Conservation (phyloP, 768 basidiomycete species). For the Amanita pseudoporphyria region DNA sequence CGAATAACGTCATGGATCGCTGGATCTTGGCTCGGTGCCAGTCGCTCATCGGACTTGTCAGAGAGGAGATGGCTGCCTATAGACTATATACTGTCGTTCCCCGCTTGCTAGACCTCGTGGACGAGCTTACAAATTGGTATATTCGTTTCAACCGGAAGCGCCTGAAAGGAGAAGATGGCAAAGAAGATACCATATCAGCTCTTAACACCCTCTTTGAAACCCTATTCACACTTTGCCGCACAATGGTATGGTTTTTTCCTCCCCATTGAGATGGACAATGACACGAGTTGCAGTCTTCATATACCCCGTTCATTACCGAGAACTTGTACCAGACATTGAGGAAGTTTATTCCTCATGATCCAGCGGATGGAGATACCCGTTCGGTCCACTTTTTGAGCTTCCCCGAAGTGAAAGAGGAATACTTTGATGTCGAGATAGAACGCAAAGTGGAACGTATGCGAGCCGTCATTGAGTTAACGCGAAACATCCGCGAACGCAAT, state of each 20-base stretch:
- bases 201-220: constrained; percentile 96
- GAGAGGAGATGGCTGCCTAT: constrained; percentile 95
- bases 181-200: constrained; percentile 78
- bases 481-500: constrained; percentile 81
- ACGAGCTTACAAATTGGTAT: constrained; percentile 99
- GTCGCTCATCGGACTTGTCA: constrained; percentile 85
- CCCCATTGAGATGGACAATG: background rate
- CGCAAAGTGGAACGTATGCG: constrained; percentile 94
- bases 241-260: constrained; percentile 55
- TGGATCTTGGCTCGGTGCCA: constrained; percentile 99
- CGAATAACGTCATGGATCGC: constrained; percentile 94
- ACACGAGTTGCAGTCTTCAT: constrained; percentile 63
- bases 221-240: constrained; percentile 86
- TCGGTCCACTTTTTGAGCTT: constrained; percentile 94
- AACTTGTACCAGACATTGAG: constrained; percentile 89
- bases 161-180: constrained; percentile 90
- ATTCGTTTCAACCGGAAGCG: constrained; percentile 97
- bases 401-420: constrained; percentile 89
- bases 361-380: constrained; percentile 64
- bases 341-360: constrained; percentile 73
- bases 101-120: constrained; percentile 83
- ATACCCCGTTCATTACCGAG: constrained; percentile 97
- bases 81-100: constrained; percentile 96
- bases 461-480: constrained; percentile 84
- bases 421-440: constrained; percentile 90